Evolutionary conservation across 108 stramenopile genomes (phyloP).

Genomic region (Cylindrotheca fusiformis): DNA sequence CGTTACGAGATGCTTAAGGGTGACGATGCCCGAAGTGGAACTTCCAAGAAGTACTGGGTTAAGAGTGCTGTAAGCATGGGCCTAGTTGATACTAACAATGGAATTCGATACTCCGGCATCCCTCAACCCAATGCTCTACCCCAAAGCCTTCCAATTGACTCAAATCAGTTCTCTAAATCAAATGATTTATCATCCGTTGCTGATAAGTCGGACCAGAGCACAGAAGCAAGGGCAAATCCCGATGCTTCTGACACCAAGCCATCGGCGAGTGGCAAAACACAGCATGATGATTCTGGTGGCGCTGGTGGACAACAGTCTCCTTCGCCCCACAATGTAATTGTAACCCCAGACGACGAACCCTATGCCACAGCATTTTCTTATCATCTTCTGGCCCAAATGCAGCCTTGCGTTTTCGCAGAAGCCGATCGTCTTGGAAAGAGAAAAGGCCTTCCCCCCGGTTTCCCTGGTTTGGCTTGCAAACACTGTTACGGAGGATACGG

Average conservation of each 20-base stretch:
- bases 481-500: conserved; percentile 82
- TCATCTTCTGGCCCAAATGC: conserved; percentile 73
- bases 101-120: conserved; percentile 55
- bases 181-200: neutral
- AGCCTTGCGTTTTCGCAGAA: conserved; percentile 77
- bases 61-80: conserved; percentile 65
- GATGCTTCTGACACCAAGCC: neutral
- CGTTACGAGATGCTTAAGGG: conserved; percentile 74
- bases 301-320: too few relatives aligned
- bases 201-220: neutral
- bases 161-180: neutral
- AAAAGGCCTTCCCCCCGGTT: conserved; percentile 67
- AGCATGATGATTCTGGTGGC: neutral
- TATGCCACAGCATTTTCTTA: conserved; percentile 78
- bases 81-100: conserved; percentile 71
- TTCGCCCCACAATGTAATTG: conserved; percentile 30
- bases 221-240: conserved; percentile 6
- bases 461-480: conserved; percentile 77
- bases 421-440: conserved; percentile 81
- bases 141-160: conserved; percentile 29
- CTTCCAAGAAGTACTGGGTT: conserved; percentile 85
- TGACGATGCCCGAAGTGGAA: conserved; percentile 76
- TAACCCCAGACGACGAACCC: conserved; percentile 57
- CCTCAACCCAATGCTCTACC: conserved; percentile 5
- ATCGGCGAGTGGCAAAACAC: neutral